Conservation (phyloP, 1,139 yeast species). For the Candida neerlandica region DNA sequence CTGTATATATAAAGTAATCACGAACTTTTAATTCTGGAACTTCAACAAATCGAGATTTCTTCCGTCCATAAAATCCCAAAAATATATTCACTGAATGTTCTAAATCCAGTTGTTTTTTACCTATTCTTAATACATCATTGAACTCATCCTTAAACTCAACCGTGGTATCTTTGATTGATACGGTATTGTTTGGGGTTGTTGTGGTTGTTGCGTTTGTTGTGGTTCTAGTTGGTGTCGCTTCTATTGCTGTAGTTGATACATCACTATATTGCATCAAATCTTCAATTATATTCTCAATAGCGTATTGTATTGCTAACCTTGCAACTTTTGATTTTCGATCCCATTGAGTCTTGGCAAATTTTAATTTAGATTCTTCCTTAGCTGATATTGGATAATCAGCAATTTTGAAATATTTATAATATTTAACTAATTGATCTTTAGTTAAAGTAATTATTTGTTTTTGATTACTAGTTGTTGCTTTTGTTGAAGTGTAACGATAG, state of each 20-base stretch:
- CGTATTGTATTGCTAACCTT: not conserved
- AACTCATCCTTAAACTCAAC: not conserved
- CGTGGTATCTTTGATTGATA: not conserved
- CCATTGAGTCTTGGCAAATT: not conserved
- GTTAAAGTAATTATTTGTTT: not conserved
- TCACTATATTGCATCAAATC: not conserved
- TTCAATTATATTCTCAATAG: slow-evolving; percentile 1
- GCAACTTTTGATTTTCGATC: not conserved
- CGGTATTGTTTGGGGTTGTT: too few species aligned
- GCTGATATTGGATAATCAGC: not conserved
- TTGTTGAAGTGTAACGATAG: not conserved
- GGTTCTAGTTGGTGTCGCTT: too few species aligned
- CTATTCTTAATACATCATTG: not conserved
- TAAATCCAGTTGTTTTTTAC: not conserved
- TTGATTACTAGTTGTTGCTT: not conserved
- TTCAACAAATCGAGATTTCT: too few species aligned
- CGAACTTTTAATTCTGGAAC: not conserved
- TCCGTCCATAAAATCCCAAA: not conserved
- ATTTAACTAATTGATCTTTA: slow-evolving; percentile 1
- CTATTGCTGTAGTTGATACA: too few species aligned
- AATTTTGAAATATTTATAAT: slow-evolving; percentile 1
- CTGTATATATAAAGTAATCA: not conserved
- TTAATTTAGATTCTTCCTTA: not conserved
- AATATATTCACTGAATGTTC: not conserved
- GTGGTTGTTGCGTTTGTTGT: too few species aligned